Percentiles rank a stretch among this genome's conserved stretches.
Conservation (phyloP, 2,329 filamentous ascomycete species). For the Clarireedia homoeocarpa region DNA sequence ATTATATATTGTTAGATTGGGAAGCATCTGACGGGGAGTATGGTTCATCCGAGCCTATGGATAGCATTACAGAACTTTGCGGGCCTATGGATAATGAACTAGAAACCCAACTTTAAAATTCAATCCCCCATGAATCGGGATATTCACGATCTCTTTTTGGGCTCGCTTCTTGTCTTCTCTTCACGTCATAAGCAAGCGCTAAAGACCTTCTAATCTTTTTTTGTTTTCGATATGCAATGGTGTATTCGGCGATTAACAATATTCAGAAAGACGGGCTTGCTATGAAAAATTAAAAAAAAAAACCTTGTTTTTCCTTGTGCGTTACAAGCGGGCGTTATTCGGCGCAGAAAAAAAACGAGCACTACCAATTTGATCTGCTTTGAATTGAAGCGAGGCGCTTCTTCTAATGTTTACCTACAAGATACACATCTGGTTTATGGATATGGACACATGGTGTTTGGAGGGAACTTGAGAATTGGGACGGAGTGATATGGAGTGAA, state of each 20-base stretch:
- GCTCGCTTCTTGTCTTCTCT: not conserved
- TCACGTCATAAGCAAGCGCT: not conserved
- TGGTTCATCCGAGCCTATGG: conserved; percentile 47
- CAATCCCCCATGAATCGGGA: not conserved
- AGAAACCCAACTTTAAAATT: conserved; percentile 21
- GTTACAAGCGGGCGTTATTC: not conserved
- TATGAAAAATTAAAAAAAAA: not conserved
- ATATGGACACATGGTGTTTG: not conserved
- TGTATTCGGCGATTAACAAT: not conserved
- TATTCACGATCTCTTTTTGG: not conserved
- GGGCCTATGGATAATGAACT: conserved; percentile 33
- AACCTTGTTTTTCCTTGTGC: not conserved
- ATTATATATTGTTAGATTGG: conserved; percentile 24
- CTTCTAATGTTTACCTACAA: not conserved
- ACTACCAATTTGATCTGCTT: no score
- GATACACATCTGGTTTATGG: conserved; percentile 4
- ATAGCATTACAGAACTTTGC: conserved; percentile 40
- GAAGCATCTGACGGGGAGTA: conserved; percentile 29
- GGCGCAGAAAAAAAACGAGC: not conserved
- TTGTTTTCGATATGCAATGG: not conserved
- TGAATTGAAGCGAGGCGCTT: not conserved
- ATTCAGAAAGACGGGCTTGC: not conserved
- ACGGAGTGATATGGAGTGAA: conserved; percentile 1
- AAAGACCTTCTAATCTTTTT: not conserved
- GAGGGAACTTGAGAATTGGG: not conserved